These are phyloP conservation scores for Fusarium newnesense DNA, from an alignment of 2,329 filamentous ascomycete genomes.

Conservation along the genomic window DNA sequence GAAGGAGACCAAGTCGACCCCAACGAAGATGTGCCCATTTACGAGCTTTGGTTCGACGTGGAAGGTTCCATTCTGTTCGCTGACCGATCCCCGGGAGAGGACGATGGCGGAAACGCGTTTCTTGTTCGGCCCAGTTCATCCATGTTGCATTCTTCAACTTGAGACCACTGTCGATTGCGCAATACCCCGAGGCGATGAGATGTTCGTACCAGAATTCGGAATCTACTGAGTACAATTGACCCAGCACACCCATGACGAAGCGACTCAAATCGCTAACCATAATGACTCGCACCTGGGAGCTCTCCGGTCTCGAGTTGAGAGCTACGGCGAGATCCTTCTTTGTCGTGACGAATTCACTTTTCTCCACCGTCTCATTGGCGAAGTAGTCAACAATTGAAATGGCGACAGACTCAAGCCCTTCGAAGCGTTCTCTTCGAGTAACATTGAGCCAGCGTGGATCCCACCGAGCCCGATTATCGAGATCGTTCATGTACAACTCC, in stretches of 20 bases:
- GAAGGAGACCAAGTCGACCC: slow-evolving; percentile 16
- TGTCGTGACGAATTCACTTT: background rate
- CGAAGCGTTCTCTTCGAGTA: slow-evolving; percentile 13
- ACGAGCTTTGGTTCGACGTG: background rate
- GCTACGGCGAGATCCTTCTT: slow-evolving; percentile 14
- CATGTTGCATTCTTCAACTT: slow-evolving; percentile 45
- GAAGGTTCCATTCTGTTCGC: slow-evolving; percentile 14
- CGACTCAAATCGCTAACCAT: slow-evolving; percentile 46
- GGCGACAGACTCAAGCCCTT: slow-evolving; percentile 10
- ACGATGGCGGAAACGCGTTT: slow-evolving; percentile 28
- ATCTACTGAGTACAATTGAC: slow-evolving; percentile 43
- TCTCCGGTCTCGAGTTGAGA: background rate
- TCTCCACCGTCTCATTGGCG: background rate
- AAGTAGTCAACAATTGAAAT: slow-evolving; percentile 15
- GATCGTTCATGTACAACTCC: slow-evolving; percentile 46
- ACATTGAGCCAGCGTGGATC: slow-evolving; percentile 18
- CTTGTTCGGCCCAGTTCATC: slow-evolving; percentile 45
- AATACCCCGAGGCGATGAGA: slow-evolving; percentile 43
- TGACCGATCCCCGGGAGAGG: slow-evolving; percentile 15
- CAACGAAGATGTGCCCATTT: slow-evolving; percentile 17
- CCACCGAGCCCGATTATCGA: slow-evolving; percentile 25
- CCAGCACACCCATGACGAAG: slow-evolving; percentile 45
- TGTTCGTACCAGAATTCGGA: slow-evolving; percentile 47
- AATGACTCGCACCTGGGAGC: slow-evolving; percentile 35
- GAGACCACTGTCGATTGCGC: slow-evolving; percentile 42